Base-by-base conservation (phyloP, 2,329 filamentous ascomycete genomes). In the Bipolaris sorokiniana region DNA sequence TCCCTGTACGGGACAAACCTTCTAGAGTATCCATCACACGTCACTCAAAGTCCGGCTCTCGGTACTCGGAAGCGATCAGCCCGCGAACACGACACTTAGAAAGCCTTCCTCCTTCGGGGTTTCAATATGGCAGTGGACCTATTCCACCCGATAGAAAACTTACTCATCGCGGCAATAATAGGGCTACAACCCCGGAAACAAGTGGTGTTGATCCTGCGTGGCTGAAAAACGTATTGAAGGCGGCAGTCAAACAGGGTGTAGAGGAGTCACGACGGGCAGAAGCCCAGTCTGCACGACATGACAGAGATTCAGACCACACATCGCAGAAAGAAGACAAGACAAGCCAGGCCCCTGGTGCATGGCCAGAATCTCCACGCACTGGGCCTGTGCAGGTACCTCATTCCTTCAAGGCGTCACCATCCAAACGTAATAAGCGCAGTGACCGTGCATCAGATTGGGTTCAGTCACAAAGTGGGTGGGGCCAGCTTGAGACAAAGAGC, bases 101-200 rank as follows among this genome's bases (percentile, higher is more conserved):
- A 0, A 48, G 53, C 11, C 48, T 62, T 31, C 56, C 64, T 33
- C 40, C 56, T 15, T 36, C 56, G 4, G 63, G 56, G 3, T 61
- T 66, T n/a, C 64, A 69, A 22, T 74, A 74, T 15, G 71, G 70
- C 13, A 65, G 61, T 28, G 68, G 70, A 9, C 69, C 70, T 15
- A 61, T 74, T 22, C 70, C 65, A 1, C 40, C 49, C 1, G 56
- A 40, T 23, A 46, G 11, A 44, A 48, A 52, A n/a, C 38, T 18
- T 50, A 52, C 53, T n/a, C 41, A 58, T 23, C 31, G 31, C 1
- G 23, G 26, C 3, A 20, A 40, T 13, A 22, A 40, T 1, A 41
- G 28, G 31, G 26, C 3, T 11, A 7, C 9, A 11, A 33, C 11
- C 3, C 16, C 26, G 1, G 34, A 58, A 31, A 48, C 50, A 7